These are phyloP conservation scores for Fraxinus albicans DNA, from an alignment of 305 asterid genomes.

Conservation along the genomic window DNA sequence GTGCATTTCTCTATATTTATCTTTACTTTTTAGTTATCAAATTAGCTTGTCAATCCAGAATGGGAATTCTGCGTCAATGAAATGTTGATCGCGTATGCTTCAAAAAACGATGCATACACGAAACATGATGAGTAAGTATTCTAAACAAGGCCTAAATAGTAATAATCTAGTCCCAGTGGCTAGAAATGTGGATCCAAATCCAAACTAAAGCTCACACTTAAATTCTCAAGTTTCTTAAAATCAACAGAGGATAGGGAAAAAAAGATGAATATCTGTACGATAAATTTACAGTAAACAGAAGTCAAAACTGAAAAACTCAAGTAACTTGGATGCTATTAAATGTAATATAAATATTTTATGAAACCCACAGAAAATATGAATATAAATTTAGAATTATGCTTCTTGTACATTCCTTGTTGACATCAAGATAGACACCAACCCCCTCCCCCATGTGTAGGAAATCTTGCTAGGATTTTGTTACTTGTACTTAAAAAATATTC, in stretches of 20 bases:
- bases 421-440: no score
- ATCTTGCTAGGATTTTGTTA: no score
- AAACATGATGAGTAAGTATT: not conserved
- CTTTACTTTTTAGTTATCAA: not conserved
- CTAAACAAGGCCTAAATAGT: not conserved
- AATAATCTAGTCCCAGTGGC: not conserved
- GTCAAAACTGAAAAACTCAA: not conserved
- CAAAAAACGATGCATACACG: not conserved
- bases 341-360: no score
- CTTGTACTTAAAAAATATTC: no score
- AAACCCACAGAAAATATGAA: not conserved
- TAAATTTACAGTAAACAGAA: not conserved
- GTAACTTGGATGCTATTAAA: not conserved
- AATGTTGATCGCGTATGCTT: not conserved
- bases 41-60: not conserved
- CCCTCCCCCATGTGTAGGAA: no score
- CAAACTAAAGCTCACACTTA: no score
- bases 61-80: not conserved
- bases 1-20: not conserved
- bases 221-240: no score
- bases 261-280: no score
- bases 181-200: not conserved
- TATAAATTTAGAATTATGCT: no score
- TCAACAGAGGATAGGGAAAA: no score
- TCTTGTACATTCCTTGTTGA: no score